phyloP scores from a whole-genome alignment of 441 rosid genomes.

The Gossypium aridum region DNA sequence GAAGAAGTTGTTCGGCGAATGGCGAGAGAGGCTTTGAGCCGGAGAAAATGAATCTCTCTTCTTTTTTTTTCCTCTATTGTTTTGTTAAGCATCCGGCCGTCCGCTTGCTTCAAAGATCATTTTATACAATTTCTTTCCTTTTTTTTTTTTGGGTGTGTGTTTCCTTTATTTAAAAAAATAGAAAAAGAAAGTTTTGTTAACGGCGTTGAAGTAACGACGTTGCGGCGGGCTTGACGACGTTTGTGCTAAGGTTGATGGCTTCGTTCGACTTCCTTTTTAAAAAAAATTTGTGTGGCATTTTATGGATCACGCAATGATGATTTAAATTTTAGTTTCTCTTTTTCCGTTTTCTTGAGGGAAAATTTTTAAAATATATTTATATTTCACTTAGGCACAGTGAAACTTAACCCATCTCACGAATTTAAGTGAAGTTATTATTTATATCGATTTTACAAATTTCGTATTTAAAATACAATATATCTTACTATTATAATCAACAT shows the following conservation, averaged over 20 bases:
- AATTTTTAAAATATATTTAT: too few species aligned
- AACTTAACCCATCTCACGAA: too few species aligned
- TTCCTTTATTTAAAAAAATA: background rate
- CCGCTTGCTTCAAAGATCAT: slow-evolving; percentile 22
- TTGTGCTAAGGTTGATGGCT: background rate
- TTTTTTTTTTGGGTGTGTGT: background rate
- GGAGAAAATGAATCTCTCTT: slow-evolving; percentile 13
- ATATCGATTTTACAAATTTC: too few species aligned
- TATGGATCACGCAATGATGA: background rate
- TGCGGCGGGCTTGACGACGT: slow-evolving; percentile 43
- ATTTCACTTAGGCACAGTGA: too few species aligned
- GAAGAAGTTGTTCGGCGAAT: slow-evolving; percentile 17
- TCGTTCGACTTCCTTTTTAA: background rate
- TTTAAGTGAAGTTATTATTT: too few species aligned
- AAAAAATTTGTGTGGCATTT: background rate
- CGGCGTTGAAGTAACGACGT: slow-evolving; percentile 35
- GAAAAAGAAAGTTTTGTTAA: background rate
- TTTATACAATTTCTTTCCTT: slow-evolving; percentile 24
- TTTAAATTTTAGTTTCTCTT: background rate
- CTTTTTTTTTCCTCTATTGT: slow-evolving; percentile 2
- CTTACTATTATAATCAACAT: too few species aligned
- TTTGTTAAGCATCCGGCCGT: slow-evolving; percentile 1
- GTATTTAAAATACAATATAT: too few species aligned
- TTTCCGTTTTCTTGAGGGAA: background rate
- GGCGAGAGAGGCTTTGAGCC: slow-evolving; percentile 7